A percentile compares a stretch with the other conserved stretches of the same genome.
These are phyloP conservation scores for Fusarium sp. DNA, from an alignment of 2,329 filamentous ascomycete species.

Conservation along the genomic window DNA sequence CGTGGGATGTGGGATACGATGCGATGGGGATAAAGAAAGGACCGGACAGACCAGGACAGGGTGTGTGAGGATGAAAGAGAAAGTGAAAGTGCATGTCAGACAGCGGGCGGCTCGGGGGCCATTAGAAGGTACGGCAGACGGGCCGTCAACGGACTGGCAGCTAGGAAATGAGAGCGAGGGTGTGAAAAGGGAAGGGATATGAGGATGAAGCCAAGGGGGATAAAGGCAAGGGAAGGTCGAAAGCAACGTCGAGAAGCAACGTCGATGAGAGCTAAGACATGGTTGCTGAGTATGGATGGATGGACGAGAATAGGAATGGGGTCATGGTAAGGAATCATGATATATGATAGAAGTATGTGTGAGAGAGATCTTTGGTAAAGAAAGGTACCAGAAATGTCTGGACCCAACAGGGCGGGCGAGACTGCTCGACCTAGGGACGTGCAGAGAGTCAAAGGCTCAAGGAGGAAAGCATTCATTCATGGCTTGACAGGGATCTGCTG, in stretches of 20 bases:
- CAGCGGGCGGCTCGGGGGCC: slow-evolving; percentile 33
- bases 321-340: slow-evolving; percentile 15
- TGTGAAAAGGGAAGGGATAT: slow-evolving; percentile 34
- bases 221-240: slow-evolving; percentile 31
- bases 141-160: slow-evolving; percentile 36
- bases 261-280: slow-evolving; percentile 41
- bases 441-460: slow-evolving; percentile 28
- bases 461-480: slow-evolving; percentile 11
- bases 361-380: slow-evolving; percentile 18
- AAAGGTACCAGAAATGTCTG: slow-evolving; percentile 30
- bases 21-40: slow-evolving; percentile 15
- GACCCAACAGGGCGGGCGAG: slow-evolving; percentile 27
- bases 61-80: slow-evolving; percentile 22
- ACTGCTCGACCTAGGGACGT: slow-evolving; percentile 1
- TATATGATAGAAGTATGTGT: slow-evolving; percentile 22
- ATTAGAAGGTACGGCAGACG: slow-evolving; percentile 41
- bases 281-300: slow-evolving; percentile 8
- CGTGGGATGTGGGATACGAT: slow-evolving; percentile 25
- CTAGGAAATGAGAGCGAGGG: slow-evolving; percentile 27
- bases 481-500: slow-evolving; percentile 27
- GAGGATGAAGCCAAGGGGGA: slow-evolving; percentile 25
- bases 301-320: slow-evolving; percentile 13
- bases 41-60: slow-evolving; percentile 1
- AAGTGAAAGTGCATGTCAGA: slow-evolving; percentile 32
- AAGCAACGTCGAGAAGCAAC: slow-evolving; percentile 40